Base-by-base conservation (phyloP, 148 eudicot species). In the Oxyria digyna region DNA sequence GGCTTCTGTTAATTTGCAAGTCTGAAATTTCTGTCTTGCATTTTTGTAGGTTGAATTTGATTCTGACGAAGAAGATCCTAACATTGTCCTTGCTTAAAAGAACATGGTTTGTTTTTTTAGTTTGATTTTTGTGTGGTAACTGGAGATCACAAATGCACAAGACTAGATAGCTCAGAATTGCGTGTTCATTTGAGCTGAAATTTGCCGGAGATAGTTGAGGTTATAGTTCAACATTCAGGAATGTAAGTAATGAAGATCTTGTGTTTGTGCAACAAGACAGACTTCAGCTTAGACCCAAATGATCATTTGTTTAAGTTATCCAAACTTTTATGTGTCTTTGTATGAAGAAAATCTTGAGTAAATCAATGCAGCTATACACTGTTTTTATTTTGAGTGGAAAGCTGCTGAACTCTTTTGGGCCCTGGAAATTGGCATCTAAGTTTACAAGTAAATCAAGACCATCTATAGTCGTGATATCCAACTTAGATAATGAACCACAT, bases 11-110 rank as follows among this genome's bases (percentile, higher is more conserved):
- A 8, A n/a, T n/a, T n/a, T n/a, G n/a, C n/a, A n/a, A n/a, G n/a
- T n/a, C n/a, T n/a, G n/a, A n/a, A n/a, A n/a, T n/a, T n/a, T n/a
- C n/a, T 24, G 1, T 24, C 13, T 6, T 55, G 32, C 12, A 55
- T 6, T 55, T 33, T 55, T 38, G 75, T 81, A 83, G 90, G 90
- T 80, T 62, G 90, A 86, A 72, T 86, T 86, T 64, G 87, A 86
- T 37, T 86, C 90, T 38, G 90, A 86, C 62, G 85, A 86, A 71
- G 90, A 86, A 81, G 90, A 86, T 74, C 90, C 90, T 6, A 86
- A 86, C 33, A 50, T 79, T 21, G 74, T 67, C 72, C 70, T 83
- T 67, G 69, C 78, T 17, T 71, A 63, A 77, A 13, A 38, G 21
- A 33, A 33, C 37, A n/a, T n/a, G n/a, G n/a, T n/a, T n/a, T n/a